Evolutionary conservation across 2,329 filamentous ascomycete genomes (phyloP).

Genomic region (Huntiella bhutanensis): DNA sequence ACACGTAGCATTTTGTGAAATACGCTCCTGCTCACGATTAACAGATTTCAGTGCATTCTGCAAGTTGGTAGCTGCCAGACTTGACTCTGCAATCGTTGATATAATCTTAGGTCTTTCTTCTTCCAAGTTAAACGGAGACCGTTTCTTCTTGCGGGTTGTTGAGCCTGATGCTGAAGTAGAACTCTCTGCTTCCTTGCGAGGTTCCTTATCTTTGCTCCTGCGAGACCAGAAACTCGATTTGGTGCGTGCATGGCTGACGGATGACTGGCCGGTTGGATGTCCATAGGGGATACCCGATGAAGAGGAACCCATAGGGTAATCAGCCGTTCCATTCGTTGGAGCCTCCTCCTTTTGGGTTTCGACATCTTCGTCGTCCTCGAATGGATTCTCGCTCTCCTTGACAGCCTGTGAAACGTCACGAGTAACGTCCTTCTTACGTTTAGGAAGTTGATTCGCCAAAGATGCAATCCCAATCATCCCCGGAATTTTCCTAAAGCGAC

Average conservation of each 20-base stretch:
- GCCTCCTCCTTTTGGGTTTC: constrained; percentile 16
- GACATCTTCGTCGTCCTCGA: constrained; percentile 46
- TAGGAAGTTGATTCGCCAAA: constrained; percentile 52
- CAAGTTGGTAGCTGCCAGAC: constrained; percentile 79
- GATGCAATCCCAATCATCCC: constrained; percentile 65
- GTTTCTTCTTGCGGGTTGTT: constrained; percentile 29
- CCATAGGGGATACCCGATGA: constrained; percentile 12
- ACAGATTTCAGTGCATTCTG: constrained; percentile 74
- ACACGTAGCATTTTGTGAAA: constrained; percentile 65
- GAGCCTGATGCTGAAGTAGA: constrained; percentile 14
- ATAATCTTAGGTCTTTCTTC: constrained; percentile 78
- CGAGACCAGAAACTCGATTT: constrained; percentile 23
- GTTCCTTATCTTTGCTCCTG: constrained; percentile 32
- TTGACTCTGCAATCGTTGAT: constrained; percentile 70
- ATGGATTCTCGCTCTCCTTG: constrained; percentile 59
- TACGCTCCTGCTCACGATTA: constrained; percentile 72
- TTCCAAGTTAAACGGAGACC: constrained; percentile 60
- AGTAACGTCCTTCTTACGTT: constrained; percentile 50
- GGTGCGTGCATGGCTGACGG: constrained; percentile 19
- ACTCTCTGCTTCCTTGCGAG: constrained; percentile 29
- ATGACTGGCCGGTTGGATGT: constrained; percentile 10
- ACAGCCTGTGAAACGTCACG: constrained; percentile 71
- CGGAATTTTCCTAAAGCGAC: constrained; percentile 62
- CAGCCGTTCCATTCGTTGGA: constrained; percentile 10
- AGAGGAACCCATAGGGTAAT: constrained; percentile 1